Percentiles rank a stretch among this genome's conserved stretches.
These are phyloP conservation scores for Lactifluus piperatus DNA, from an alignment of 768 basidiomycete genomes.

Conservation along the genomic window DNA sequence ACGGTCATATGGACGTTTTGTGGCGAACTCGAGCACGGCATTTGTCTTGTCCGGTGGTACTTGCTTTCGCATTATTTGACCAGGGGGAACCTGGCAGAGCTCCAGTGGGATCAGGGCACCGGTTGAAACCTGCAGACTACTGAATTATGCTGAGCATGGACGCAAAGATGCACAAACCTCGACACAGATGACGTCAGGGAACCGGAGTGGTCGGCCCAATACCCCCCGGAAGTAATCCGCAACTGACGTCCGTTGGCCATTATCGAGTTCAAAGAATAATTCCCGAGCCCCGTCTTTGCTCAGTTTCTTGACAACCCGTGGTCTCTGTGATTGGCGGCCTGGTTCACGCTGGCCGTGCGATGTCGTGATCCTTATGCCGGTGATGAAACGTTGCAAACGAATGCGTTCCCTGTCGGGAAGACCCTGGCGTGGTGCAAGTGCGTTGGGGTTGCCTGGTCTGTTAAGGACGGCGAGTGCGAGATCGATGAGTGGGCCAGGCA, in stretches of 20 bases:
- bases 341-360: constrained; percentile 21
- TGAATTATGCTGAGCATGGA: neutral
- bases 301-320: constrained; percentile 57
- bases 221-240: constrained; percentile 51
- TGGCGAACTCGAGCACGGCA: constrained; percentile 57
- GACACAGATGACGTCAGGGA: constrained; percentile 56
- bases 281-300: constrained; percentile 44
- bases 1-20: constrained; percentile 50
- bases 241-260: constrained; percentile 48
- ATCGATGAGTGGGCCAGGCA: constrained; percentile 47
- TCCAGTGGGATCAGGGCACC: constrained; percentile 63
- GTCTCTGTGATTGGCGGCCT: constrained; percentile 19
- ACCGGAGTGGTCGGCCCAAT: constrained; percentile 45
- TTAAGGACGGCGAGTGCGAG: constrained; percentile 51
- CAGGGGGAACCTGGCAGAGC: constrained; percentile 48
- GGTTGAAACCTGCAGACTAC: constrained; percentile 39
- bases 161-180: constrained; percentile 40
- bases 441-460: constrained; percentile 24
- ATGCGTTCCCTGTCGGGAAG: constrained; percentile 46
- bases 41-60: constrained; percentile 59
- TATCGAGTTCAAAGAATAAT: constrained; percentile 46
- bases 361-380: constrained; percentile 43
- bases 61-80: constrained; percentile 67
- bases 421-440: constrained; percentile 32
- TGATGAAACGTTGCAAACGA: constrained; percentile 46